phyloP scores from a whole-genome alignment of 805 yeast species.

The Lipomyces mesembrius region DNA sequence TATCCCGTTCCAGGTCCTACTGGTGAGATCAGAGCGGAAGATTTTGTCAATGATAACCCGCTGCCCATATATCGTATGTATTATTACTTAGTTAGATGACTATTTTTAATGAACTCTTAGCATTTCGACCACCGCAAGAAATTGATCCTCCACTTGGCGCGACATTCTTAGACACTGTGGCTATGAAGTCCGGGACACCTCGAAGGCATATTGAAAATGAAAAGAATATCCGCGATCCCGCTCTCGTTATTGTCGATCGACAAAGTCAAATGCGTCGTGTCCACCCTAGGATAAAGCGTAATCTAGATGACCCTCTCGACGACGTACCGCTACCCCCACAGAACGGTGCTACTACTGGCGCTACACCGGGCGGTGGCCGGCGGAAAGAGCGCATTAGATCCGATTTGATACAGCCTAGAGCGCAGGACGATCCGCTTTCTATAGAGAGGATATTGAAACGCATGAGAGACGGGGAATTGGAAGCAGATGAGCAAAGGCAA shows the following conservation, averaged over 20 bases:
- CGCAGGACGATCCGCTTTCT: constrained; percentile 13
- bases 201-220: constrained; percentile 12
- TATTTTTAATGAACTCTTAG: constrained; percentile 12
- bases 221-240: constrained; percentile 28
- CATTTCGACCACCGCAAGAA: constrained; percentile 39
- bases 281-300: constrained; percentile 15
- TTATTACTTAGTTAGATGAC: constrained; percentile 1
- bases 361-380: constrained; percentile 25
- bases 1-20: constrained; percentile 37
- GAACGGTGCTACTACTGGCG: constrained; percentile 18
- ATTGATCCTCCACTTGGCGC: constrained; percentile 35
- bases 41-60: constrained; percentile 28
- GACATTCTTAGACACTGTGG: constrained; percentile 38
- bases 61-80: constrained; percentile 37
- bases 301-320: constrained; percentile 27
- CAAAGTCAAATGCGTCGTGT: constrained; percentile 13
- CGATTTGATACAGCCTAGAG: constrained; percentile 5
- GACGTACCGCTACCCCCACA: constrained; percentile 24
- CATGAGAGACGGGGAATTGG: constrained; percentile 18
- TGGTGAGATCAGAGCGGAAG: constrained; percentile 30
- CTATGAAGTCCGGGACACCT: constrained; percentile 37
- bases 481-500: constrained; percentile 9
- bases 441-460: constrained; percentile 21
- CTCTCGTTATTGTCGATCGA: constrained; percentile 23
- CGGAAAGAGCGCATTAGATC: constrained; percentile 10